These are phyloP conservation scores for Rhizoclosmatium sp. DNA, from an alignment of 192 early-diverging fungal genomes.

Conservation along the genomic window DNA sequence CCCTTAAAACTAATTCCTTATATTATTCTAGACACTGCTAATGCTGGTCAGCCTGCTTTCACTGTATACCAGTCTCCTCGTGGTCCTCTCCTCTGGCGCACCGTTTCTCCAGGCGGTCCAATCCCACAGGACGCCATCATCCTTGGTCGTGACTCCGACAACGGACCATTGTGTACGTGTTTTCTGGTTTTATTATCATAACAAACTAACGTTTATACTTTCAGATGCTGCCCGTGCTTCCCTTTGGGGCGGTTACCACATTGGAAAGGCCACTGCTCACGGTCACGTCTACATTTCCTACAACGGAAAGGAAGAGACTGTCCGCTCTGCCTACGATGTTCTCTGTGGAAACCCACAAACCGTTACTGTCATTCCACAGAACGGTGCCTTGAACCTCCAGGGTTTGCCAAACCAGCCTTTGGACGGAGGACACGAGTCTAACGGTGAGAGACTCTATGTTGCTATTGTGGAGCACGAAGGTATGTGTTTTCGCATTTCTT, in stretches of 20 bases:
- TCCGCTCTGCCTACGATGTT: constrained; percentile 60
- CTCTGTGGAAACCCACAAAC: constrained; percentile 66
- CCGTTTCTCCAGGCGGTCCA: not conserved
- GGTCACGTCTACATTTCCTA: constrained; percentile 60
- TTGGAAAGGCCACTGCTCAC: constrained; percentile 40
- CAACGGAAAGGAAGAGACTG: constrained; percentile 60
- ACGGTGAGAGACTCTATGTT: constrained; percentile 66
- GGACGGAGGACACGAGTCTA: constrained; percentile 64
- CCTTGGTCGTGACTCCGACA: constrained; percentile 66
- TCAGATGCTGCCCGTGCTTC: constrained; percentile 61
- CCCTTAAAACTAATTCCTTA: too few relatives aligned
- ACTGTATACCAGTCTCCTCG: constrained; percentile 36
- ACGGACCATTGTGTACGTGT: constrained; percentile 56
- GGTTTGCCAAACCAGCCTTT: constrained; percentile 51
- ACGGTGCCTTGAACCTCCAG: constrained; percentile 50
- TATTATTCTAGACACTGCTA: not conserved
- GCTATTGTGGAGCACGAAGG: constrained; percentile 60
- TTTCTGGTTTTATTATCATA: too few relatives aligned
- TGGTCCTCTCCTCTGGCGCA: constrained; percentile 31
- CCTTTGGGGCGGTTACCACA: constrained; percentile 44
- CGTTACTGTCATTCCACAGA: constrained; percentile 60
- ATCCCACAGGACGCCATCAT: constrained; percentile 55
- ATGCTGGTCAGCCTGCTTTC: not conserved
- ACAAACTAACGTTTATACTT: constrained; percentile 17
- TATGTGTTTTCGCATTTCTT: constrained; percentile 28